phyloP scores from a whole-genome alignment of 805 yeast genomes.

The Danielia oregonensis region DNA sequence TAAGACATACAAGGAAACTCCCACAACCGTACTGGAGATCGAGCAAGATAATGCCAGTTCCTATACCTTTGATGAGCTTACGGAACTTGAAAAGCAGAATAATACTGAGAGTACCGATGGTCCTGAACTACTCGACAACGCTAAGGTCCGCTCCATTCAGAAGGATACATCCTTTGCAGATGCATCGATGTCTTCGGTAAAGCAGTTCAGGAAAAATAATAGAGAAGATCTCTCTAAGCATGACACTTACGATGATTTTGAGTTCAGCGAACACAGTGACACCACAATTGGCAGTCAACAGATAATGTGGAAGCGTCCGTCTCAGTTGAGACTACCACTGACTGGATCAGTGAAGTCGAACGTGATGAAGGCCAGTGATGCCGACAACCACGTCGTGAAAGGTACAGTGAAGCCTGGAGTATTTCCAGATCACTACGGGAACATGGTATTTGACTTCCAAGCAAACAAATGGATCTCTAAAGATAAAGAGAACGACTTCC shows the following conservation, averaged over 20 bases:
- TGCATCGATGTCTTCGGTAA: constrained; percentile 12
- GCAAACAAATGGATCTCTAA: constrained; percentile 28
- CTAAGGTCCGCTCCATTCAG: neutral
- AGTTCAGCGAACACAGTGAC: neutral
- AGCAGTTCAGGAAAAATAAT: constrained; percentile 4
- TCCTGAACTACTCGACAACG: neutral
- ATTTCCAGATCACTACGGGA: constrained; percentile 32
- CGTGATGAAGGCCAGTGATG: neutral
- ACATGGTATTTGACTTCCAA: constrained; percentile 30
- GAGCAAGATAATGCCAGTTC: constrained; percentile 16
- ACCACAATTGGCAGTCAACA: neutral
- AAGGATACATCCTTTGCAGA: neutral
- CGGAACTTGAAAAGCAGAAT: constrained; percentile 12
- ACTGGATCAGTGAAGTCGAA: constrained; percentile 1
- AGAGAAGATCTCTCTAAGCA: neutral
- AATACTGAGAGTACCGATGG: neutral
- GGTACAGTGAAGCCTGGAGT: constrained; percentile 37
- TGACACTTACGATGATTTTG: neutral
- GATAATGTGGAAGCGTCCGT: constrained; percentile 36
- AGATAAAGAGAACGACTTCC: constrained; percentile 20
- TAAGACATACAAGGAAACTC: constrained; percentile 3
- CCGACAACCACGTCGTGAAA: constrained; percentile 8
- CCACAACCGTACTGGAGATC: neutral
- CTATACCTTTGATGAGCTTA: constrained; percentile 32
- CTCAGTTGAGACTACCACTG: constrained; percentile 28